Percentiles rank a stretch among this genome's conserved stretches.
Evolutionary conservation across 2,329 filamentous ascomycete species (phyloP).

Genomic region (Pyrenochaeta sp.): DNA sequence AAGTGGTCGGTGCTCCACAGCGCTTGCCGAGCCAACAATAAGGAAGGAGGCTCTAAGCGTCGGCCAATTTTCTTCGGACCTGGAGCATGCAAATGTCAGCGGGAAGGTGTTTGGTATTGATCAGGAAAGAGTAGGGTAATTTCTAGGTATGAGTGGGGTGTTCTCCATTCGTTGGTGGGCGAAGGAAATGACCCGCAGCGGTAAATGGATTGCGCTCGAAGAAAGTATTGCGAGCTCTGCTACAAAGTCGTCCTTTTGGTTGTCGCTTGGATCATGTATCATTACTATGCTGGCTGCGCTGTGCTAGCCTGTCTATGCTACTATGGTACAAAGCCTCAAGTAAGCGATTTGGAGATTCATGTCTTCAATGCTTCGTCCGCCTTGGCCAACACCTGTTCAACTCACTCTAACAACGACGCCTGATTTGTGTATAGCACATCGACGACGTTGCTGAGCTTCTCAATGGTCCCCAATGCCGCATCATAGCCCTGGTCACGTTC

Average conservation of each 20-base stretch:
- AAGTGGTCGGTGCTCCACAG: not conserved
- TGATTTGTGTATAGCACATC: constrained; percentile 98
- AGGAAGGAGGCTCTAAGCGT: not conserved
- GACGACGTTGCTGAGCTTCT: constrained; percentile 96
- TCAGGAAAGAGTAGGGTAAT: too few relatives aligned
- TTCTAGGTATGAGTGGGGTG: too few relatives aligned
- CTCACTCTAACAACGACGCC: constrained; percentile 89
- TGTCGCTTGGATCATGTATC: constrained; percentile 9
- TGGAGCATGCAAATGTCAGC: not conserved
- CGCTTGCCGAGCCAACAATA: constrained; percentile 1
- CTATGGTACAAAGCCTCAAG: constrained; percentile 40
- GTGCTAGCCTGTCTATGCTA: constrained; percentile 37
- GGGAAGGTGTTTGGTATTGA: too few relatives aligned
- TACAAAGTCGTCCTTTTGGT: constrained; percentile 1
- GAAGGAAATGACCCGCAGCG: too few relatives aligned
- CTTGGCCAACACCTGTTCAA: not conserved
- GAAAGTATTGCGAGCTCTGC: not conserved
- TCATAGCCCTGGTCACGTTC: constrained; percentile 94
- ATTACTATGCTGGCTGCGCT: constrained; percentile 28
- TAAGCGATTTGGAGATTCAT: constrained; percentile 7
- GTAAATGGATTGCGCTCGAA: not conserved
- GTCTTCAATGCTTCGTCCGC: not conserved
- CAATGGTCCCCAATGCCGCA: constrained; percentile 90
- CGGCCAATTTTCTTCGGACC: not conserved
- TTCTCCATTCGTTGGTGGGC: too few relatives aligned